These are phyloP conservation scores for Cyclocybe cylindracea DNA, from an alignment of 768 basidiomycete species.

Conservation along the genomic window DNA sequence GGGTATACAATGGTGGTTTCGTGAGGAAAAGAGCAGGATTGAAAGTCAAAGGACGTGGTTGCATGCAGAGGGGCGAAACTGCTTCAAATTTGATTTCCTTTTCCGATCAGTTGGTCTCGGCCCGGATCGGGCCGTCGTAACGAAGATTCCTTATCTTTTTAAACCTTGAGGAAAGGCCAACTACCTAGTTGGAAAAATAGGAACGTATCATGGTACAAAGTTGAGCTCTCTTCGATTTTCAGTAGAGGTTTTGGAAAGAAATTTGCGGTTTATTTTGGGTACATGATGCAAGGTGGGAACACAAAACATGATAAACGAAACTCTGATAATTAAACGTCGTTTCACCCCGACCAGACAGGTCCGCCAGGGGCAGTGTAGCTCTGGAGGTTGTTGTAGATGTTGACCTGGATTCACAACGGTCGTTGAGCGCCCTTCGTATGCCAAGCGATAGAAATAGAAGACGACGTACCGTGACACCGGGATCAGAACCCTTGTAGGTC, in stretches of 20 bases:
- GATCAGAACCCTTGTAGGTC: constrained; percentile 45
- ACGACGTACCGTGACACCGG: constrained; percentile 46
- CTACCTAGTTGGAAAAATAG: too few species aligned
- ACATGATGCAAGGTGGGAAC: neutral
- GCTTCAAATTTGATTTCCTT: neutral
- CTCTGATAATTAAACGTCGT: neutral
- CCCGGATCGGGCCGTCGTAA: too few species aligned
- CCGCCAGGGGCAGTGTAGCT: constrained; percentile 46
- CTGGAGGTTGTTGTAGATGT: constrained; percentile 59
- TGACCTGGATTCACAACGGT: constrained; percentile 27
- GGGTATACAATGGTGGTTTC: too few species aligned
- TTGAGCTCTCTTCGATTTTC: too few species aligned
- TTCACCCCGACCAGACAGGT: constrained; percentile 41
- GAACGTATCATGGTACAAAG: too few species aligned
- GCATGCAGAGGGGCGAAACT: constrained; percentile 16
- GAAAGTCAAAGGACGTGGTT: constrained; percentile 1
- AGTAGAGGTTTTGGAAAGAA: too few species aligned
- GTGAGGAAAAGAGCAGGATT: too few species aligned
- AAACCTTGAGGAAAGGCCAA: too few species aligned
- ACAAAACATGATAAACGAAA: neutral
- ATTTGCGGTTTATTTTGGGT: neutral
- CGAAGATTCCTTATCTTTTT: too few species aligned
- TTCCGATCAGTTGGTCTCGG: too few species aligned
- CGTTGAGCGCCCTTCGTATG: neutral
- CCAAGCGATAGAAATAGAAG: neutral